Percentiles rank a stretch among this genome's conserved stretches.
phyloP scores from a whole-genome alignment of 1,284 basidiomycete species.

The Pyrrhoderma noxium region DNA sequence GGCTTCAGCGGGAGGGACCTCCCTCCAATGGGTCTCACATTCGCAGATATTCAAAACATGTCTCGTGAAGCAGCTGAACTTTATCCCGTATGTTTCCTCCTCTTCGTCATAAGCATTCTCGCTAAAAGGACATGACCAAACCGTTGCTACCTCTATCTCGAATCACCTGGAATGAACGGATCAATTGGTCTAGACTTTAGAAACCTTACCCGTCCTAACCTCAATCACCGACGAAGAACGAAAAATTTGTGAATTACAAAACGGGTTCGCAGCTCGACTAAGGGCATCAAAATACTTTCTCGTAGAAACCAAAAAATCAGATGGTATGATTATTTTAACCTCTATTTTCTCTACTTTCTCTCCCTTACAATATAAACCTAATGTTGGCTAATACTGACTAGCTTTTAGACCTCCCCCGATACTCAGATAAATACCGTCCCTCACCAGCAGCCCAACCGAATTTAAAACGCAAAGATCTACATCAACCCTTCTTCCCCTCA shows the following conservation, averaged over 20 bases:
- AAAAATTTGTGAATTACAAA: constrained; percentile 55
- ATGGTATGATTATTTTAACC: constrained; percentile 36
- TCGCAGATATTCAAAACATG: constrained; percentile 67
- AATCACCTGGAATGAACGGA: neutral
- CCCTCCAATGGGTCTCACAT: constrained; percentile 72
- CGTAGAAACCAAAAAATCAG: constrained; percentile 59
- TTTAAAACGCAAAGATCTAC: constrained; percentile 60
- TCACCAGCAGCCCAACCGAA: constrained; percentile 50
- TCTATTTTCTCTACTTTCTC: neutral
- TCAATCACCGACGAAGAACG: constrained; percentile 58
- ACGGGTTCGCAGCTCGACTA: constrained; percentile 56
- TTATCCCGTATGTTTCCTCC: constrained; percentile 57
- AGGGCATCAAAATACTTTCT: constrained; percentile 65
- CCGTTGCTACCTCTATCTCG: too few species aligned
- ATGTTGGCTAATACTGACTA: too few species aligned
- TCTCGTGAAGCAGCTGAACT: constrained; percentile 66
- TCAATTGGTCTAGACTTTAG: constrained; percentile 37
- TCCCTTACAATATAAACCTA: neutral
- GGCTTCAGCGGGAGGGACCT: constrained; percentile 34
- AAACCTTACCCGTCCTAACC: constrained; percentile 54
- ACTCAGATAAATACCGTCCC: constrained; percentile 74
- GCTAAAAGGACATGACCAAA: neutral
- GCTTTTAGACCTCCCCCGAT: constrained; percentile 59
- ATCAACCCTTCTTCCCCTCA: constrained; percentile 69
- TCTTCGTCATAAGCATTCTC: neutral